phyloP scores from a whole-genome alignment of 2,329 filamentous ascomycete species.

The Beauveria rudraprayagi region DNA sequence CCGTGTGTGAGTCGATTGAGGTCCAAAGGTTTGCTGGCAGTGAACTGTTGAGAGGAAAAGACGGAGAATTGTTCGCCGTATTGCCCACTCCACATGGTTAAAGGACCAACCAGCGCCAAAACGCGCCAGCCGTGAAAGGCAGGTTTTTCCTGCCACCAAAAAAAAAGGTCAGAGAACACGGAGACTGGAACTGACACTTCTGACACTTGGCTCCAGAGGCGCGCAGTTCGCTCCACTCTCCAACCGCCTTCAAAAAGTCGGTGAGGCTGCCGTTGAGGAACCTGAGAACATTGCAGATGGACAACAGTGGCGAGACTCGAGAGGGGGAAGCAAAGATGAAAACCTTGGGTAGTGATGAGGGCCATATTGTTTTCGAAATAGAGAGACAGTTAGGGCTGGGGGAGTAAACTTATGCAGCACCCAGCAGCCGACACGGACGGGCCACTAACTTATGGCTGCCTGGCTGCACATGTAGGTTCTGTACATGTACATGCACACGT shows the following conservation, averaged over 20 bases:
- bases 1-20: not conserved
- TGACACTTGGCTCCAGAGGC: not conserved
- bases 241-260: conserved; percentile 23
- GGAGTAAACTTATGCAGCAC: not conserved
- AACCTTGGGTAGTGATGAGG: not conserved
- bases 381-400: conserved; percentile 7
- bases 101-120: not conserved
- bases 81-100: not conserved
- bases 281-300: conserved; percentile 7
- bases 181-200: not conserved
- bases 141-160: not conserved
- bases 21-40: not conserved
- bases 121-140: not conserved
- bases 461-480: not conserved
- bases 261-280: conserved; percentile 17
- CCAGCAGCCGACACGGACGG: not conserved
- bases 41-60: not conserved
- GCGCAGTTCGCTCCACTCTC: conserved; percentile 17
- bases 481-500: conserved; percentile 1
- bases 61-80: not conserved
- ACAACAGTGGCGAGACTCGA: not conserved
- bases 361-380: not conserved
- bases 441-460: not conserved
- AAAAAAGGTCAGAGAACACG: too few species aligned
- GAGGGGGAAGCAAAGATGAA: not conserved